Percentiles rank a stretch among this genome's conserved stretches.
Conservation (phyloP, 129 eudicot species). For the Tagetes patula region DNA sequence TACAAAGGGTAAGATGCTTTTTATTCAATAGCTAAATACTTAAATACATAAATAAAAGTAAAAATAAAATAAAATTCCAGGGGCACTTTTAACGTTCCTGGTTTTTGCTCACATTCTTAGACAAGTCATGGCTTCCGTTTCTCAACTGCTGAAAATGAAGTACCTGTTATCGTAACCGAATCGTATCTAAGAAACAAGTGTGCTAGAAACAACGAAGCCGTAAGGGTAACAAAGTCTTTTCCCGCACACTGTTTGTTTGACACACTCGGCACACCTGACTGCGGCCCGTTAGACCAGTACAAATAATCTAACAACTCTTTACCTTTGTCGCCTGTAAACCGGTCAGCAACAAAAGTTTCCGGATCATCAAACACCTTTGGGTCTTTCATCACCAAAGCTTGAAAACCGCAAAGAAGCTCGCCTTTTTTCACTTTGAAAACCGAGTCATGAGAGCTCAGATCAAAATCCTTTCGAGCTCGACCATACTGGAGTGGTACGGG, state of each 20-base stretch:
- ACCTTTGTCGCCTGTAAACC: conserved; percentile 60
- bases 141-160: conserved; percentile 29
- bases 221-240: conserved; percentile 55
- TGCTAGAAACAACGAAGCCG: conserved; percentile 50
- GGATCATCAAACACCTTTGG: conserved; percentile 47
- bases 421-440: conserved; percentile 49
- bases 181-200: conserved; percentile 59
- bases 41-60: not conserved
- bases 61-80: not conserved
- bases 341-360: conserved; percentile 51
- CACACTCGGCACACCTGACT: conserved; percentile 39
- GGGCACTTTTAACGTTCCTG: not conserved
- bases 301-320: conserved; percentile 54
- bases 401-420: conserved; percentile 58
- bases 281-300: conserved; percentile 70
- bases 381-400: conserved; percentile 55
- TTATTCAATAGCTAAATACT: conserved; percentile 9
- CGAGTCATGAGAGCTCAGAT: conserved; percentile 49
- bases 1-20: not conserved
- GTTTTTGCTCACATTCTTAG: not conserved
- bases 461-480: conserved; percentile 49
- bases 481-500: conserved; percentile 62
- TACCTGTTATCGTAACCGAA: conserved; percentile 32
- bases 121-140: conserved; percentile 19
- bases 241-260: conserved; percentile 63